Conservation (phyloP, 805 yeast species). For the Starmerella geochares region DNA sequence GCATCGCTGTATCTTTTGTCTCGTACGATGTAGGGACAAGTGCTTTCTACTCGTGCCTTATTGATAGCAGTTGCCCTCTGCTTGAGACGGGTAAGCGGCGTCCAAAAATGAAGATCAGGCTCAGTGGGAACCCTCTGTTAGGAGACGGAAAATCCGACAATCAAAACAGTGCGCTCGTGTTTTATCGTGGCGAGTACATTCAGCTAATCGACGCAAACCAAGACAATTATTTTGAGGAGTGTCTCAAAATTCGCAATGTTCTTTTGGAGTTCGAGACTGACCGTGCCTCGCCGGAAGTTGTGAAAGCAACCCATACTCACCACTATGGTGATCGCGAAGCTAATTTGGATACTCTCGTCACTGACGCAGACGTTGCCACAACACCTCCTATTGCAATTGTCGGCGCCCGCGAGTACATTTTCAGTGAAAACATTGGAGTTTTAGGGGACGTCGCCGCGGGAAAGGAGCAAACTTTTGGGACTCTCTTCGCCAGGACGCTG, state of each 20-base stretch:
- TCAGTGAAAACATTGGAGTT: conserved; percentile 72
- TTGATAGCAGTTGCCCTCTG: conserved; percentile 61
- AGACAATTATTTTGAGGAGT: conserved; percentile 72
- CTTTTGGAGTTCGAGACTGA: conserved; percentile 66
- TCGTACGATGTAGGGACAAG: conserved; percentile 32
- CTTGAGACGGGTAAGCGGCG: conserved; percentile 46
- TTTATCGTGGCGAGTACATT: conserved; percentile 69
- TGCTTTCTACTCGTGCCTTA: conserved; percentile 48
- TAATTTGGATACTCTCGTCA: conserved; percentile 29
- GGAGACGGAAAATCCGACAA: conserved; percentile 83
- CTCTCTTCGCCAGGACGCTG: conserved; percentile 69
- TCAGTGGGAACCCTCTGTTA: conserved; percentile 71
- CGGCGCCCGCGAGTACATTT: conserved; percentile 75
- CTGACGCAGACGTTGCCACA: conserved; percentile 20
- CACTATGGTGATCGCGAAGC: not conserved
- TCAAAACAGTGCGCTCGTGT: conserved; percentile 65
- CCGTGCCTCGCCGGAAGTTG: not conserved
- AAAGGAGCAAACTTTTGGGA: conserved; percentile 80
- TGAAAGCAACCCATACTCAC: not conserved
- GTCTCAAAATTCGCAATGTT: conserved; percentile 64
- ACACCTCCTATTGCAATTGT: conserved; percentile 61
- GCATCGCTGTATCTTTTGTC: conserved; percentile 40
- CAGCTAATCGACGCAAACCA: conserved; percentile 78
- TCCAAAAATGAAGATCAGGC: conserved; percentile 53
- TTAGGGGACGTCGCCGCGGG: conserved; percentile 83